Evolutionary conservation across 108 stramenopile species (phyloP).

Genomic region (Skeletonema marinoi): DNA sequence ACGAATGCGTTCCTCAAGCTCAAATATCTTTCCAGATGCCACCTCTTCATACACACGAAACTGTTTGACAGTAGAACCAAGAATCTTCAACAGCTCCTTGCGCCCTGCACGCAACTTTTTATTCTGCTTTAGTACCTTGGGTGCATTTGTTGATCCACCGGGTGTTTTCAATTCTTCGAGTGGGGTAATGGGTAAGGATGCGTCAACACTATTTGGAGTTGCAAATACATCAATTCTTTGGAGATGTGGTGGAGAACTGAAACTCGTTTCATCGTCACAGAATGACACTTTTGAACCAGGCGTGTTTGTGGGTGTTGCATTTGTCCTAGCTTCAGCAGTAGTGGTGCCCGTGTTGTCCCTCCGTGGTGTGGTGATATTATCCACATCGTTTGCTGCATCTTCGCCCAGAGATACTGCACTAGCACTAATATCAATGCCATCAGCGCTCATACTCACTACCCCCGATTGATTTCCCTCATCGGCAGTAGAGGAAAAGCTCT

Average conservation of each 20-base stretch:
- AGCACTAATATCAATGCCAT: too few species aligned
- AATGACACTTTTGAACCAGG: not conserved
- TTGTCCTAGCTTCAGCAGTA: too few species aligned
- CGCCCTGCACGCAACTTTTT: conserved; percentile 17
- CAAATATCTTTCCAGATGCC: conserved; percentile 15
- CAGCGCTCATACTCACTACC: too few species aligned
- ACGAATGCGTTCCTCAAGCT: conserved; percentile 28
- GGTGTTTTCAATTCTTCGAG: conserved; percentile 5
- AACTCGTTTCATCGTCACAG: not conserved
- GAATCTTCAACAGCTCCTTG: conserved; percentile 15
- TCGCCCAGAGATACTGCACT: too few species aligned
- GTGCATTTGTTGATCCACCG: not conserved
- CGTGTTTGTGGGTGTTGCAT: not conserved
- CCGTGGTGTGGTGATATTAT: not conserved
- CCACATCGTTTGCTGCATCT: not conserved
- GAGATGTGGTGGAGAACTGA: not conserved
- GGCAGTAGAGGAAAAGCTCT: too few species aligned
- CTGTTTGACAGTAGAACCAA: conserved; percentile 14
- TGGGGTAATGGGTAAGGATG: not conserved
- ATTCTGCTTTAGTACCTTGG: not conserved
- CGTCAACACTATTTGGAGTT: not conserved
- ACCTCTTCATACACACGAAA: conserved; percentile 18
- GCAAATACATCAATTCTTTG: too few species aligned
- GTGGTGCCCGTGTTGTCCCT: too few species aligned
- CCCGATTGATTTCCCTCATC: too few species aligned